phyloP scores from a whole-genome alignment of 2,329 filamentous ascomycete species.

The Beauveria medogensis region DNA sequence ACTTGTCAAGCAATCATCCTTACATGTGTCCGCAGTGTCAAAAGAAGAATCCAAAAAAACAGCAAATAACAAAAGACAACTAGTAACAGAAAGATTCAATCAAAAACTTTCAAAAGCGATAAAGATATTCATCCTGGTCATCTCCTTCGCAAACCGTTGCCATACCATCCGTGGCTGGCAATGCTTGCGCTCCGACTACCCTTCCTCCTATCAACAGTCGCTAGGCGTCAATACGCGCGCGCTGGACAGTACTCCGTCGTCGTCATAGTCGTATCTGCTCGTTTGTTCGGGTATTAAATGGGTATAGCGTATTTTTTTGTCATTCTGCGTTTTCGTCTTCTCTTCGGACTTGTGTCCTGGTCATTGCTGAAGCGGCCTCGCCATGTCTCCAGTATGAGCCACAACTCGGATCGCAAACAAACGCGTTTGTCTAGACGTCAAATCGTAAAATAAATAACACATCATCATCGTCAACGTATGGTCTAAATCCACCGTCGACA shows the following conservation, averaged over 20 bases:
- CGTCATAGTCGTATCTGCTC: slow-evolving; percentile 26
- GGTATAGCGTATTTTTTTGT: slow-evolving; percentile 24
- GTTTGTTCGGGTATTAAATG: slow-evolving; percentile 32
- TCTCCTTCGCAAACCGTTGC: neutral
- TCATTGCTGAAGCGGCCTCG: slow-evolving; percentile 8
- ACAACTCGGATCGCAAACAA: neutral
- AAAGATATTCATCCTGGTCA: slow-evolving; percentile 1
- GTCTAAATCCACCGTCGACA: slow-evolving; percentile 20
- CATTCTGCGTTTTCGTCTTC: slow-evolving; percentile 8
- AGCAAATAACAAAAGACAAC: slow-evolving; percentile 13
- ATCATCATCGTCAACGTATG: slow-evolving; percentile 37
- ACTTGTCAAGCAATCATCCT: neutral
- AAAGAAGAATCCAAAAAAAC: slow-evolving; percentile 9
- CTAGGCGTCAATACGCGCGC: slow-evolving; percentile 7
- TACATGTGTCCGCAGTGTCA: neutral
- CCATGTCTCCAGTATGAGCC: neutral
- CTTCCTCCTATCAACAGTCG: slow-evolving; percentile 16
- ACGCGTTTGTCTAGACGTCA: slow-evolving; percentile 34
- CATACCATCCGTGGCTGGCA: neutral
- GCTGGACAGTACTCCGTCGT: slow-evolving; percentile 16
- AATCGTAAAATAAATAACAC: slow-evolving; percentile 32
- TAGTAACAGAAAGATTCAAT: slow-evolving; percentile 5
- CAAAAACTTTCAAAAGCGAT: slow-evolving; percentile 4
- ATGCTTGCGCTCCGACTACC: slow-evolving; percentile 14
- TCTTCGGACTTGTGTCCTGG: slow-evolving; percentile 2